Evolutionary conservation across 1,139 yeast species (phyloP), one percentile per base, ranked within the genome.

Genomic region (Nakaseomyces delphensis): DNA sequence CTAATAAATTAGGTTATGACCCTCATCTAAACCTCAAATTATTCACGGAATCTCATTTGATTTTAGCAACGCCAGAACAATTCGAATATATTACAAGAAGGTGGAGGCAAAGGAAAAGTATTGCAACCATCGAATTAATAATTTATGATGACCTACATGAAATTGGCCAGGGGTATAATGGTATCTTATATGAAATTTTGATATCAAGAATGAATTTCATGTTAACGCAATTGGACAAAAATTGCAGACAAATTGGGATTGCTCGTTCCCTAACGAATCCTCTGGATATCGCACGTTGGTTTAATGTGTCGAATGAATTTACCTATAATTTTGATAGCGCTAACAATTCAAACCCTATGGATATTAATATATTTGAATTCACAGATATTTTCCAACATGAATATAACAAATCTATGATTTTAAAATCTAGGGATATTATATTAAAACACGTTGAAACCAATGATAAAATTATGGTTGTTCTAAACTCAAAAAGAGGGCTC

Each of bases 231-330:
- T 59, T 79, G 11, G 80, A 78, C 23, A 66, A 63, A 2, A 53
- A 60, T 4, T 52, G 77, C 2, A 67, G 97, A 48, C 64, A 86
- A 24, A 73, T 91, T 18, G 89, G 76, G 0, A 63, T 91, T 13
- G 70, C 85, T 1, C 70, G 77, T 1, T 77, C 95, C 0, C 60
- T 89, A 29, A 76, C 93, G 0, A 83, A 82, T 56, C 85, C 83
- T 3, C 70, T 76, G 43, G 96, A 85, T 50, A 62, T 89, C 48
- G 93, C 85, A 1, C 85, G 81, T 46, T 93, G 97, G 96, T 63
- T 91, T 28, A 95, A 93, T 2, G 79, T 83, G 25, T 48, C 62
- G 1, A 67, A 74, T 27, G 69, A 68, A 43, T 69, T 76, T 38
- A 70, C 79, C 3, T 85, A 70, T 64, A 89, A 86, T 54, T 87